Evolutionary conservation across 2,329 filamentous ascomycete genomes (phyloP), one percentile per base, ranked within the genome.

Genomic region (Thelonectria olida): DNA sequence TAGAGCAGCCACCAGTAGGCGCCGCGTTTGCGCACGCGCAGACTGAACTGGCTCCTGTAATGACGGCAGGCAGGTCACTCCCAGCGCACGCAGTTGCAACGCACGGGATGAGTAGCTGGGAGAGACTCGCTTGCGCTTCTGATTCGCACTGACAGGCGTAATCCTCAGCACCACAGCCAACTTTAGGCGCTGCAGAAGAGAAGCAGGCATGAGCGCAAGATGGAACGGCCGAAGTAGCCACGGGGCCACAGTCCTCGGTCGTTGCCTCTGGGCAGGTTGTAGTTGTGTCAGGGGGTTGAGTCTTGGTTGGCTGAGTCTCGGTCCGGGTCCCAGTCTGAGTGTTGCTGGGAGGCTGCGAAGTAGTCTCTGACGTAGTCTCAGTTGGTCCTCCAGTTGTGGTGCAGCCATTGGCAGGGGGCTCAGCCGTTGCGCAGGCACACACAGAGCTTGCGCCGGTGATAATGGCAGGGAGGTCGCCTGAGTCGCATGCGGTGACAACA

Each of bases 141-240:
- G 67, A 54, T 31, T 69, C 61, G 45, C 73, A 75, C 36, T 75
- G 73, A 23, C 73, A 75, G 5, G 51, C 60, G 38, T 70, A 75
- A 61, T 75, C 72, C 19, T 64, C 47, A 10, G 67, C 62, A 20
- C 62, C 63, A 56, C 73, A 75, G 7, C 69, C 68, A 9, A 74
- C 67, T 0, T 58, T 54, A 1, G 73, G 72, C 2, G 69, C 71
- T 13, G 65, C 66, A 5, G 67, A 68, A 4, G 62, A 52, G 62
- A 75, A 75, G 59, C 73, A 75, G 10, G 60, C 23, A 27, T 72
- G 67, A 13, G 72, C 72, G 38, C 72, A 74, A 7, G 61, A 54
- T 9, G 72, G 72, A 8, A 74, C 64, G 10, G 68, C 71, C 5
- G 67, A 61, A 22, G 58, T 65, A 12, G 70, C 71, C 2, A 74